Conservation (phyloP, 2,329 filamentous ascomycete genomes). For the Colletotrichum caudatum region DNA sequence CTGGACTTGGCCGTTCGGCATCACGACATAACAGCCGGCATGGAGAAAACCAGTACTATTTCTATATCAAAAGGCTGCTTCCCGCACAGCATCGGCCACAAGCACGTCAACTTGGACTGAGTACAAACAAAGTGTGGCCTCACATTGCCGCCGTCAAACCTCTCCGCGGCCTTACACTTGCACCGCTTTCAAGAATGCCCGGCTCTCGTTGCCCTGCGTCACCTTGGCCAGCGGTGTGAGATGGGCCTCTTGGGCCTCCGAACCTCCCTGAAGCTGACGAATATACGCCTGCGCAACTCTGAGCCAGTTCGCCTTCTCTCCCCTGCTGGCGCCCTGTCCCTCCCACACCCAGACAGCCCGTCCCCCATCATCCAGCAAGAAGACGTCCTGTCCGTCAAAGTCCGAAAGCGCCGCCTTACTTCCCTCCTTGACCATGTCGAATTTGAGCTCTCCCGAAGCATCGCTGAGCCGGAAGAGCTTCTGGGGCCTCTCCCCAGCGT, state of each 20-base stretch:
- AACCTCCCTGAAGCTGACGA: conserved; percentile 53
- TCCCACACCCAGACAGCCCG: conserved; percentile 75
- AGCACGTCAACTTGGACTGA: not conserved
- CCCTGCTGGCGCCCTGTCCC: conserved; percentile 66
- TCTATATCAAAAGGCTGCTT: not conserved
- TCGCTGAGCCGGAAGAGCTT: conserved; percentile 74
- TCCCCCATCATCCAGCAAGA: conserved; percentile 70
- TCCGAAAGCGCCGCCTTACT: conserved; percentile 58
- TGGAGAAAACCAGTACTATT: not conserved
- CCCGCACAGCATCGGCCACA: not conserved
- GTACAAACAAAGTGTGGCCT: not conserved
- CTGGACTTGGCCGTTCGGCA: not conserved
- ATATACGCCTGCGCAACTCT: conserved; percentile 69
- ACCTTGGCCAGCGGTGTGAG: conserved; percentile 69
- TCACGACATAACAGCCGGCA: not conserved
- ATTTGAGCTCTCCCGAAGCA: conserved; percentile 66
- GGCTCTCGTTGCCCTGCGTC: conserved; percentile 66
- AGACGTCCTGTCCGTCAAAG: conserved; percentile 71
- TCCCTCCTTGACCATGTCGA: conserved; percentile 70
- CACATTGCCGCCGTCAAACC: not conserved
- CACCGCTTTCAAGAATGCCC: conserved; percentile 63
- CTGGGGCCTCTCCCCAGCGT: conserved; percentile 45
- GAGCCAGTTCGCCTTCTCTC: conserved; percentile 72
- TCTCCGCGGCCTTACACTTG: conserved; percentile 42
- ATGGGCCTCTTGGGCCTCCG: conserved; percentile 52